Conservation (phyloP, 257 asterid genomes). For the Ophiorrhiza pumila region DNA sequence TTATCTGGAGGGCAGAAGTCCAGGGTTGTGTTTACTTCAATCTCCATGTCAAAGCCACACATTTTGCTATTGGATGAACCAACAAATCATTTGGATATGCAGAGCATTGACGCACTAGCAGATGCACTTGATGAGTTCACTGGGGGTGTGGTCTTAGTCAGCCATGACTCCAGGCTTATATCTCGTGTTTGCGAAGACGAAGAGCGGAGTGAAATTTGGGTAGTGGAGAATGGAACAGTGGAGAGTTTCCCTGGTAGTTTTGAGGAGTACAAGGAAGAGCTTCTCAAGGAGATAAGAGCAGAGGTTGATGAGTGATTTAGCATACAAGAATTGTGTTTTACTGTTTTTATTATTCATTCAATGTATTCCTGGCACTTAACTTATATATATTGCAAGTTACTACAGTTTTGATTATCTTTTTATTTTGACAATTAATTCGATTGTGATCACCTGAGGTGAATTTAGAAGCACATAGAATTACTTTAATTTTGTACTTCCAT, state of each 20-base stretch:
- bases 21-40: slow-evolving; percentile 66
- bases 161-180: slow-evolving; percentile 67
- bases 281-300: slow-evolving; percentile 50
- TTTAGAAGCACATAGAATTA: background rate
- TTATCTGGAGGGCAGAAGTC: slow-evolving; percentile 72
- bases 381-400: too few species aligned
- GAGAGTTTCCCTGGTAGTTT: slow-evolving; percentile 48
- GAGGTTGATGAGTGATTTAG: slow-evolving; percentile 52
- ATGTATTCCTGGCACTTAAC: background rate
- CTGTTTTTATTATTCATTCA: background rate
- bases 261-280: slow-evolving; percentile 70
- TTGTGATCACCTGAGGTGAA: background rate
- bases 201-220: slow-evolving; percentile 59
- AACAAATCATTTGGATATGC: slow-evolving; percentile 77
- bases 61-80: slow-evolving; percentile 66
- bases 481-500: background rate
- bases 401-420: background rate
- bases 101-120: slow-evolving; percentile 66
- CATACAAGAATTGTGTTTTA: background rate
- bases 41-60: slow-evolving; percentile 71
- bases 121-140: slow-evolving; percentile 72
- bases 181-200: slow-evolving; percentile 62
- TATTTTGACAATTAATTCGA: background rate
- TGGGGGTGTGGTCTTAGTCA: slow-evolving; percentile 66
- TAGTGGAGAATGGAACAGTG: slow-evolving; percentile 62